These are phyloP conservation scores for Leishmania aethiopica DNA, from an alignment of 208 protist genomes.

Conservation along the genomic window DNA sequence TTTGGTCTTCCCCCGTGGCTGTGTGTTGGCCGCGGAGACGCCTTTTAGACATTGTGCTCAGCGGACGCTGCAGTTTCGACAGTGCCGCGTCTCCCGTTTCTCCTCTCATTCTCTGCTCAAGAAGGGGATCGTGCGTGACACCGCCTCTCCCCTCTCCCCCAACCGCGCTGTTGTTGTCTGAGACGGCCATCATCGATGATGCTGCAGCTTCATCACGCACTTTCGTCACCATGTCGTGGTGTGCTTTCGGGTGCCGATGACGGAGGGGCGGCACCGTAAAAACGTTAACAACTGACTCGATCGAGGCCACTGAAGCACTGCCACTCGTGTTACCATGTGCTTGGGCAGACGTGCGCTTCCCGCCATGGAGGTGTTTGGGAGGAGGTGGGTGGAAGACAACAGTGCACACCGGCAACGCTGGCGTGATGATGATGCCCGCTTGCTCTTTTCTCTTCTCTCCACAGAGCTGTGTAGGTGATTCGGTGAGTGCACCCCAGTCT, in stretches of 20 bases:
- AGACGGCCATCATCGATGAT: too few species aligned
- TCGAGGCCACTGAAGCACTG: not conserved
- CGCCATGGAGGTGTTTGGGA: not conserved
- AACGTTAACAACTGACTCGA: not conserved
- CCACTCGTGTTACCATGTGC: not conserved
- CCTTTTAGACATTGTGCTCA: not conserved
- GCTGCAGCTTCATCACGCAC: slow-evolving; percentile 2
- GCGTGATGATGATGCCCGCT: too few species aligned
- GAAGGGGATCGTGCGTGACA: not conserved
- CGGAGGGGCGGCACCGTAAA: not conserved
- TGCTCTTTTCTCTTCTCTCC: not conserved
- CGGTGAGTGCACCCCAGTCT: not conserved
- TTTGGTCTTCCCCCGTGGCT: not conserved
- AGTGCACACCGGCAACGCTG: not conserved
- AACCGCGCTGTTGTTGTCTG: not conserved
- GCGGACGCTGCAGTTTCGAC: not conserved
- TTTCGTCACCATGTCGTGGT: not conserved
- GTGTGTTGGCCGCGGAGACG: not conserved
- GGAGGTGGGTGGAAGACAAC: not conserved
- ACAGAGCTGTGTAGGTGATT: not conserved
- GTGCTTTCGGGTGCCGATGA: not conserved
- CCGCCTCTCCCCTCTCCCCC: not conserved
- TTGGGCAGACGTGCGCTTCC: not conserved
- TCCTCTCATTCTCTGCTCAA: not conserved
- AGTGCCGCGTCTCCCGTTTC: not conserved